phyloP scores from a whole-genome alignment of 2,329 filamentous ascomycete genomes.

The Fusarium buxicola region DNA sequence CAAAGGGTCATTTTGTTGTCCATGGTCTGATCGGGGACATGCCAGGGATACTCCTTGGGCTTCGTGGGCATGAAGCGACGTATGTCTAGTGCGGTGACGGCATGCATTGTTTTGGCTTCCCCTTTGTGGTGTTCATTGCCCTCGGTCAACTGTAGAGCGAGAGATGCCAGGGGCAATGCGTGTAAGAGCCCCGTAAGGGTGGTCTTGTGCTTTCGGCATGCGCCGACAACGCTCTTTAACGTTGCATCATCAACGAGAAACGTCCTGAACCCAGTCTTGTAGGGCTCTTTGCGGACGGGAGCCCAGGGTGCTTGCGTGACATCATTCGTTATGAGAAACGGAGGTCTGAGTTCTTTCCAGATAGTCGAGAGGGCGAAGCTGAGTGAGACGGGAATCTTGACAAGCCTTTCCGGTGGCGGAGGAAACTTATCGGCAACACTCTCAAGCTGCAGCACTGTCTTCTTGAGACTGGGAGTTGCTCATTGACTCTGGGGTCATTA shows the following conservation, averaged over 20 bases:
- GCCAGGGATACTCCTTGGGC: constrained; percentile 25
- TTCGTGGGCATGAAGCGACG: constrained; percentile 33
- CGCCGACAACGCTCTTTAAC: constrained; percentile 33
- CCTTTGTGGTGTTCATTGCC: constrained; percentile 14
- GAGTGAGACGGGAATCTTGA: constrained; percentile 34
- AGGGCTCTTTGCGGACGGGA: constrained; percentile 33
- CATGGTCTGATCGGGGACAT: constrained; percentile 34
- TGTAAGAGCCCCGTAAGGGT: constrained; percentile 48
- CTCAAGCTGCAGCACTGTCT: constrained; percentile 16
- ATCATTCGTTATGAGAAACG: constrained; percentile 19
- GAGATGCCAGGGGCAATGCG: constrained; percentile 37
- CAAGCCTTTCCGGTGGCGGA: constrained; percentile 41
- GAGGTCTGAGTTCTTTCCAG: constrained; percentile 35
- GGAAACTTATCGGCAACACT: constrained; percentile 30
- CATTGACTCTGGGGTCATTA: constrained; percentile 17
- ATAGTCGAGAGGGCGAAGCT: constrained; percentile 30
- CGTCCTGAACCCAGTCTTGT: constrained; percentile 35
- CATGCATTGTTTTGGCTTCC: constrained; percentile 31
- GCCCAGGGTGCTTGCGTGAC: constrained; percentile 40
- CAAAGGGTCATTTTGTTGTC: constrained; percentile 35
- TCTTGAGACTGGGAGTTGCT: constrained; percentile 1
- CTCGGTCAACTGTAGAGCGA: constrained; percentile 34
- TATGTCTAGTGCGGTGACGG: constrained; percentile 33
- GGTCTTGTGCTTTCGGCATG: constrained; percentile 45
- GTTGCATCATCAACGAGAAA: constrained; percentile 33